Conservation (phyloP, 78 protist genomes). For the Tieghemostelium lacteum region DNA sequence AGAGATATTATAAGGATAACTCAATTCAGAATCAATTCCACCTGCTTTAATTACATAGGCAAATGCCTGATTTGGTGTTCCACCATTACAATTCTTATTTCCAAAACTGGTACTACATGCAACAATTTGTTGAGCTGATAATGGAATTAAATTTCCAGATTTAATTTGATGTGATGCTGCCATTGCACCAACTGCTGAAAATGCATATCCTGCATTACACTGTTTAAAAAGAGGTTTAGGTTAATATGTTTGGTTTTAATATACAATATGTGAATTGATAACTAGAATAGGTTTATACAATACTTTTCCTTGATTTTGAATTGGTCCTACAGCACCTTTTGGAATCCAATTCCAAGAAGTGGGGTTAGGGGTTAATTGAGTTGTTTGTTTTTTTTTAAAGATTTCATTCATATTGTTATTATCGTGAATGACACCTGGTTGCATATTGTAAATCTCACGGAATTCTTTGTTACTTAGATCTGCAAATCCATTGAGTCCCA, state of each 20-base stretch:
- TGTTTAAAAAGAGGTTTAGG: too few relatives aligned
- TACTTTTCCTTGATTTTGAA: too few relatives aligned
- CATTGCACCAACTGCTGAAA: neutral
- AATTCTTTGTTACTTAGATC: conserved; percentile 46
- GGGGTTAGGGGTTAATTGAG: too few relatives aligned
- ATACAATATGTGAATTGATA: too few relatives aligned
- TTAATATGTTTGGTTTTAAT: too few relatives aligned
- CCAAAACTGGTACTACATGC: conserved; percentile 3
- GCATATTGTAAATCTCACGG: neutral
- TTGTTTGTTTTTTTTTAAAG: too few relatives aligned
- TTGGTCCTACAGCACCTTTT: conserved; percentile 83
- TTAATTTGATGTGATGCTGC: neutral
- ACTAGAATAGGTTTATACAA: too few relatives aligned
- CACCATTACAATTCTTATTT: conserved; percentile 24
- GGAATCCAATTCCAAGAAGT: conserved; percentile 84
- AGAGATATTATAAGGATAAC: neutral
- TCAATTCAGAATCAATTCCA: neutral
- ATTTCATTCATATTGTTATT: too few relatives aligned
- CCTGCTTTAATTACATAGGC: neutral
- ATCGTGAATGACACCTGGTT: too few relatives aligned
- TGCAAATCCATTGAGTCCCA: conserved; percentile 46
- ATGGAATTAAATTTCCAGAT: neutral
- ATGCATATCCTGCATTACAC: too few relatives aligned
- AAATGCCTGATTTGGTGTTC: neutral
- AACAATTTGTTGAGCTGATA: conserved; percentile 23